Evolutionary conservation across 208 protist species (phyloP).

Genomic region (Leishmania martiniquensis): DNA sequence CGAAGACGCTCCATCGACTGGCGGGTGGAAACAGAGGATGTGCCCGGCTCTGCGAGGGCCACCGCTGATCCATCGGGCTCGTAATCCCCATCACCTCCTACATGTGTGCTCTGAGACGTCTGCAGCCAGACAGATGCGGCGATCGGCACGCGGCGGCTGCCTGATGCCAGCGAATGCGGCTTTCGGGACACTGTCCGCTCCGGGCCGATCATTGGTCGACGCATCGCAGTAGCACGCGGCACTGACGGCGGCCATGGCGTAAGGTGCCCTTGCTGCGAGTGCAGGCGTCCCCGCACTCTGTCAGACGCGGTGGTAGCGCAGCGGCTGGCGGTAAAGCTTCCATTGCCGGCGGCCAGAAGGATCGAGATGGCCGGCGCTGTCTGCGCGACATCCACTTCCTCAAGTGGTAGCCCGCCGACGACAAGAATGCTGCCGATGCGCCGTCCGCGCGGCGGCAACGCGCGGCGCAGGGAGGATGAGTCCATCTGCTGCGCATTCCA

Average conservation of each 20-base stretch:
- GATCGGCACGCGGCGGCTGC: neutral
- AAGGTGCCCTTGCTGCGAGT: neutral
- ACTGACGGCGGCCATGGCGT: slow-evolving; percentile 17
- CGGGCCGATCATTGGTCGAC: slow-evolving; percentile 12
- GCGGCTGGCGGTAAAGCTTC: neutral
- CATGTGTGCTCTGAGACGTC: neutral
- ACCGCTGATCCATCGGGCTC: neutral
- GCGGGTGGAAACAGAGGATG: neutral
- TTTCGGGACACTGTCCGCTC: slow-evolving; percentile 10
- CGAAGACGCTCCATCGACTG: neutral
- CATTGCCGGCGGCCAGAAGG: slow-evolving; percentile 9
- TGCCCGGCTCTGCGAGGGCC: neutral
- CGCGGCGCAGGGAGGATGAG: slow-evolving; percentile 16
- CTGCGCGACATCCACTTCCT: slow-evolving; percentile 18
- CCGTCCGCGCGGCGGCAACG: slow-evolving; percentile 26
- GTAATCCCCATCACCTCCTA: neutral
- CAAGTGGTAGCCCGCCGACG: slow-evolving; percentile 26
- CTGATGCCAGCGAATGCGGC: neutral
- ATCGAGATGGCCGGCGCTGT: slow-evolving; percentile 27
- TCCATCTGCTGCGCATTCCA: neutral
- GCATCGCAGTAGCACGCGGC: slow-evolving; percentile 8
- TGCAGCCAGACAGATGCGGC: slow-evolving; percentile 2
- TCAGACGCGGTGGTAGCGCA: neutral
- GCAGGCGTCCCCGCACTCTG: neutral
- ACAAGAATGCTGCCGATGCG: slow-evolving; percentile 26